Percentiles rank a stretch among this genome's conserved stretches.
Conservation (phyloP, 768 basidiomycete genomes). For the Amanita molliuscula region DNA sequence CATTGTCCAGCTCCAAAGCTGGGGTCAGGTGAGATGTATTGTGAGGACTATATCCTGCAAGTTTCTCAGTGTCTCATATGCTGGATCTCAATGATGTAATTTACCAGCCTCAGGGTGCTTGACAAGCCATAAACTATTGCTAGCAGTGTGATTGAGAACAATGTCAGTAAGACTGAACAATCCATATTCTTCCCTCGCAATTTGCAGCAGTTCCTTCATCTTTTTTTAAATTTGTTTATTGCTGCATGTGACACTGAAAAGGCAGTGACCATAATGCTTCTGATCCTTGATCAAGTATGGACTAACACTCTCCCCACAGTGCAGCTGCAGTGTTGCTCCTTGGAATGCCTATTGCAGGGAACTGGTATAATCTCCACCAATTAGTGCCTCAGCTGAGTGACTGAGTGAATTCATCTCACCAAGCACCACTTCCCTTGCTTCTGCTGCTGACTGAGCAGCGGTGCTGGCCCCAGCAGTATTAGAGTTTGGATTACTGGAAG, state of each 20-base stretch:
- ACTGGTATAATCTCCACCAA: constrained; percentile 78
- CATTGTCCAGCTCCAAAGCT: constrained; percentile 87
- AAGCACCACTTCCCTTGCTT: constrained; percentile 63
- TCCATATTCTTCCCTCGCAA: constrained; percentile 80
- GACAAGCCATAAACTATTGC: constrained; percentile 83
- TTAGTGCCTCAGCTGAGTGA: constrained; percentile 22
- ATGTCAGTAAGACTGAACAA: constrained; percentile 88
- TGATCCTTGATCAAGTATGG: constrained; percentile 94
- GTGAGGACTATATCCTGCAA: constrained; percentile 73
- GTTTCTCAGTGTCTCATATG: neutral
- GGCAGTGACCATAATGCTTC: constrained; percentile 64
- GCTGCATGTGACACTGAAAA: constrained; percentile 39
- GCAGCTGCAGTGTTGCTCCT: constrained; percentile 12
- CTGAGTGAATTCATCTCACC: constrained; percentile 44
- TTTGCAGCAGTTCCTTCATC: constrained; percentile 53
- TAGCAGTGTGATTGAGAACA: constrained; percentile 95
- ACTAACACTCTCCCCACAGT: constrained; percentile 65
- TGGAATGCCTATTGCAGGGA: constrained; percentile 46
- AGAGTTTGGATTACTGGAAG: neutral
- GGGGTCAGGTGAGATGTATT: constrained; percentile 89
- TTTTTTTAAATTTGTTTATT: constrained; percentile 41
- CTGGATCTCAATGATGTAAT: constrained; percentile 4
- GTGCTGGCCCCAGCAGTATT: neutral
- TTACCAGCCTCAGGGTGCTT: constrained; percentile 93
- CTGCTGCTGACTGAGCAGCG: constrained; percentile 16